phyloP scores from a whole-genome alignment of 2,329 filamentous ascomycete species.

The Colletotrichum graminicola region DNA sequence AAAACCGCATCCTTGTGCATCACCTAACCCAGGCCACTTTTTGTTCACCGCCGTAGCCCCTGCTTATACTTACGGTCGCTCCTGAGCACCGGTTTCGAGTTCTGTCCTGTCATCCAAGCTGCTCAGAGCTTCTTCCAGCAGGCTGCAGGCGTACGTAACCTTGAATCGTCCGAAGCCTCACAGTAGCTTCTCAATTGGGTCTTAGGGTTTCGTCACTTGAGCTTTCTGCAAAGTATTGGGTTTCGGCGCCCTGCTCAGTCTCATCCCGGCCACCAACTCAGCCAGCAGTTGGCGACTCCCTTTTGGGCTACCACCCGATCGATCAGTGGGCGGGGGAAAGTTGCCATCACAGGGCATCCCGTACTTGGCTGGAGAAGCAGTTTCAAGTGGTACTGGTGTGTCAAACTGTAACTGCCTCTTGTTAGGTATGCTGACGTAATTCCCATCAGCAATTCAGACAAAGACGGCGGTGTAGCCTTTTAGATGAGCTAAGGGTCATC shows the following conservation, averaged over 20 bases:
- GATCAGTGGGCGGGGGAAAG: background rate
- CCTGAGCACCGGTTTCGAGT: conserved; percentile 16
- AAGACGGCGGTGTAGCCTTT: conserved; percentile 25
- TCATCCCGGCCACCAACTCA: conserved; percentile 18
- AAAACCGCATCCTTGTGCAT: background rate
- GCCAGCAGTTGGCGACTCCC: background rate
- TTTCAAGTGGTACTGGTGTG: background rate
- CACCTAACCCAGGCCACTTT: background rate
- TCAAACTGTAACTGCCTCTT: background rate
- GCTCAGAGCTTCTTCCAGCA: conserved; percentile 20
- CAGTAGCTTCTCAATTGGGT: conserved; percentile 3
- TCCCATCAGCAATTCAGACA: conserved; percentile 17
- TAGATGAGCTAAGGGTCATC: conserved; percentile 34
- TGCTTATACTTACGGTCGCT: conserved; percentile 3
- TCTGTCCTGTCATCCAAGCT: conserved; percentile 21
- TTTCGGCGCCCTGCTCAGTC: conserved; percentile 25
- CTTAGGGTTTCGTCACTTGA: conserved; percentile 18
- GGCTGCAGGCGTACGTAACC: conserved; percentile 28
- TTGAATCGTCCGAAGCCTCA: conserved; percentile 29
- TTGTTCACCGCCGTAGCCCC: background rate
- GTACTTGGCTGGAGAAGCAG: conserved; percentile 8
- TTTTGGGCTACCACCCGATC: background rate
- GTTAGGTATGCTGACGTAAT: conserved; percentile 19
- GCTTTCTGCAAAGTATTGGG: conserved; percentile 1
- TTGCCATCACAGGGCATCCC: background rate